Evolutionary conservation across 2,329 filamentous ascomycete genomes (phyloP), one percentile per base, ranked within the genome.

Genomic region (Ceratocystis papillata): DNA sequence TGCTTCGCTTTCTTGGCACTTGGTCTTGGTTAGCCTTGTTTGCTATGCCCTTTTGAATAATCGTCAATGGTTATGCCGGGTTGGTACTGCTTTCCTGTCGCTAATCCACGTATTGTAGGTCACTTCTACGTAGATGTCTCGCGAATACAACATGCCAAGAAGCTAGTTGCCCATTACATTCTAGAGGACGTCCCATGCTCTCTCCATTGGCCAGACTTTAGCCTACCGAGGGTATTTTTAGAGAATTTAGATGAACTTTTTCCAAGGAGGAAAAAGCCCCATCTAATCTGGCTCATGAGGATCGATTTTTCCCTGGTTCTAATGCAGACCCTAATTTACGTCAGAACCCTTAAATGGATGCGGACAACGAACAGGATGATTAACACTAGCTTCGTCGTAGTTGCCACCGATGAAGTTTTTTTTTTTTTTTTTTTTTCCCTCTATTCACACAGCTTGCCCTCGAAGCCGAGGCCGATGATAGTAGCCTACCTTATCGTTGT

Each of bases 81-180:
- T 55, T 59, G 53, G 53, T 59, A 17, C 22, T 30, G 53, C 53
- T 30, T 59, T 59, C 15, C 5, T n/a, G 30, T 59, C 53, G 28
- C 28, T 53, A 53, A 53, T 25, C 25, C 20, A 53, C 48, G 15
- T 28, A 53, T 28, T 28, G 28, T n/a, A 59, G 53, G 53, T 37
- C 53, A 30, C 53, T 59, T 30, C 28, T 33, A 59, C 37, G 37
- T 41, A 41, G 37, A 41, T 59, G 53, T 59, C 53, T 59, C 53
- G 25, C 33, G 15, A 30, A 59, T 20, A 25, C 53, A 17, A 59
- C 25, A n/a, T 59, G 53, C 53, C 53, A 59, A 59, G 53, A n/a
- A 57, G 53, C 8, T 28, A 30, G 30, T 57, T 8, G 53, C 12
- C 10, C 28, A 8, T 59, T 7, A 15, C 28, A 30, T 25, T 33